Evolutionary conservation across 805 yeast genomes (phyloP).

Genomic region (Maudiozyma turicensis): DNA sequence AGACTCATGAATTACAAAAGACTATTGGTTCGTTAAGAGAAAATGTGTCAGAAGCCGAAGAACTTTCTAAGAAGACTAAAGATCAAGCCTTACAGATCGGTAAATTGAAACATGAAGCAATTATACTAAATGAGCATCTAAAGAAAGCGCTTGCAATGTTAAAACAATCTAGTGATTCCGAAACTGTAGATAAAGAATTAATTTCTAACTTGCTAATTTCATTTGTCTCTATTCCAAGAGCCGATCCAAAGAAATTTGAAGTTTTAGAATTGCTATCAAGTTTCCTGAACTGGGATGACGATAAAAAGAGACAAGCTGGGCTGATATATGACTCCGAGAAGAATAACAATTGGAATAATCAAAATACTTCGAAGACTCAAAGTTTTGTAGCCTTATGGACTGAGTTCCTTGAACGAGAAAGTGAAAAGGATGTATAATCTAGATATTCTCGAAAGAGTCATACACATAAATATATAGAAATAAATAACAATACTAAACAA

Average conservation of each 20-base stretch:
- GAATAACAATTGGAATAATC: conserved; percentile 3
- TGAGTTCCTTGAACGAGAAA: conserved; percentile 66
- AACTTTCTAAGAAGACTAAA: conserved; percentile 45
- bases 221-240: conserved; percentile 79
- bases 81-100: conserved; percentile 77
- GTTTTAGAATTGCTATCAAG: conserved; percentile 77
- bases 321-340: conserved; percentile 27
- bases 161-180: conserved; percentile 65
- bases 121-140: conserved; percentile 84
- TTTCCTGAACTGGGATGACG: conserved; percentile 82
- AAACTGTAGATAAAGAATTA: conserved; percentile 77
- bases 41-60: conserved; percentile 19
- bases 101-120: conserved; percentile 88
- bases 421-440: conserved; percentile 28
- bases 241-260: conserved; percentile 91
- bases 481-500: too few relatives aligned
- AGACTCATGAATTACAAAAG: conserved; percentile 17
- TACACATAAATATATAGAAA: background rate
- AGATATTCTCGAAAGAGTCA: background rate
- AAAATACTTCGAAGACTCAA: conserved; percentile 32
- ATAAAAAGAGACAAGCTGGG: conserved; percentile 68
- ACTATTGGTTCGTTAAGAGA: conserved; percentile 16
- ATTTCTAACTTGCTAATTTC: conserved; percentile 79
- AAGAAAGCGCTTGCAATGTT: conserved; percentile 86
- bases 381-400: conserved; percentile 73